These are phyloP conservation scores for Heimioporus sp. DNA, from an alignment of 768 basidiomycete genomes.

Conservation along the genomic window DNA sequence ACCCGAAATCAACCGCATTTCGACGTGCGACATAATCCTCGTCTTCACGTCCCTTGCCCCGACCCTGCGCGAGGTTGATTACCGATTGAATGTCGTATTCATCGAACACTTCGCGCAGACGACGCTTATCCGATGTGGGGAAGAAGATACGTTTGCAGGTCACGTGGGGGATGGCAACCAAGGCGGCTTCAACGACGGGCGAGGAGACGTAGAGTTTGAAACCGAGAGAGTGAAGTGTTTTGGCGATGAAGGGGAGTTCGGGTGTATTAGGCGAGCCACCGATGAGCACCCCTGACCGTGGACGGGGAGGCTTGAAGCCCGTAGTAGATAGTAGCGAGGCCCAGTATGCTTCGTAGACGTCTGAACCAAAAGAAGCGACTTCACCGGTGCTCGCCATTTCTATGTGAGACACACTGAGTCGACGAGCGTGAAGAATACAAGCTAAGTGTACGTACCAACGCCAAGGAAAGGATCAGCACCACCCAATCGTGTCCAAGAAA, in stretches of 20 bases:
- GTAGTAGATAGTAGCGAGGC: constrained; percentile 92
- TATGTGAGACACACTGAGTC: constrained; percentile 22
- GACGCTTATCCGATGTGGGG: constrained; percentile 95
- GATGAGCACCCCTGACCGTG: constrained; percentile 84
- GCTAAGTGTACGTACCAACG: constrained; percentile 61
- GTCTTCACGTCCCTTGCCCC: constrained; percentile 75
- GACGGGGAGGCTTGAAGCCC: constrained; percentile 88
- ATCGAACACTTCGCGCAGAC: constrained; percentile 89
- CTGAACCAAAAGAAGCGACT: constrained; percentile 92
- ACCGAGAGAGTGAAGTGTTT: constrained; percentile 76
- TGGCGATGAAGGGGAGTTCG: constrained; percentile 83
- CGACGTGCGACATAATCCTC: constrained; percentile 97
- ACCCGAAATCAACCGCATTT: constrained; percentile 94
- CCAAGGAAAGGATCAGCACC: constrained; percentile 98
- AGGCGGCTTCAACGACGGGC: constrained; percentile 69
- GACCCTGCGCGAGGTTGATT: constrained; percentile 83
- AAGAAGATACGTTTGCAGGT: constrained; percentile 88
- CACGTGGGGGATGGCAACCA: constrained; percentile 78
- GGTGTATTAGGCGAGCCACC: constrained; percentile 89
- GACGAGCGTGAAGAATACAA: not conserved
- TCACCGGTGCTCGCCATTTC: constrained; percentile 99
- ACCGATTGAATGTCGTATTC: constrained; percentile 94
- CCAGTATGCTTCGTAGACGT: constrained; percentile 96
- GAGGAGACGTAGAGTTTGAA: constrained; percentile 96
- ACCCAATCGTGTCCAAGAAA: constrained; percentile 94